A percentile compares a stretch with the other conserved stretches of the same genome.
Conservation (phyloP, 495 filamentous ascomycete species). For the Penicillium pulvis region DNA sequence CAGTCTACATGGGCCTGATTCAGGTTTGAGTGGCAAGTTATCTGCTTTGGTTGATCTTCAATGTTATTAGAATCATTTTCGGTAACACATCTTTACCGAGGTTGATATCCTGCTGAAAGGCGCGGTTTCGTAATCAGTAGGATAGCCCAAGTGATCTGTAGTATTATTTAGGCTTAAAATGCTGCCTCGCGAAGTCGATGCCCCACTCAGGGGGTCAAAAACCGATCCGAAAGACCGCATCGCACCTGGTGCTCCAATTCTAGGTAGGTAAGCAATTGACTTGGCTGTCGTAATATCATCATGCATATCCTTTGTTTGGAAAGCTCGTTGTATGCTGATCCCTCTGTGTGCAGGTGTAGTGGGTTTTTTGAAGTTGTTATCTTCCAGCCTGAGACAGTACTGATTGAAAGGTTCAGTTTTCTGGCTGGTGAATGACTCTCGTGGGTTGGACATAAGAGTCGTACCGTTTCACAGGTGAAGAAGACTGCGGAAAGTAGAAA, state of each 20-base stretch:
- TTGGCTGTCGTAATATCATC: too few species aligned
- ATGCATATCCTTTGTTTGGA: slow-evolving; percentile 59
- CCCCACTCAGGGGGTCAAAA: slow-evolving; percentile 68
- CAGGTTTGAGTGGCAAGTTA: slow-evolving; percentile 49
- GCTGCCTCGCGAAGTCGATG: slow-evolving; percentile 85
- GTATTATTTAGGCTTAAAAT: slow-evolving; percentile 48
- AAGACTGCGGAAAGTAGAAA: slow-evolving; percentile 9
- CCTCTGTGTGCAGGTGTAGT: slow-evolving; percentile 85
- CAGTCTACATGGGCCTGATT: not conserved
- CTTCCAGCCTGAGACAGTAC: slow-evolving; percentile 72
- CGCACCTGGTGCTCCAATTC: slow-evolving; percentile 28
- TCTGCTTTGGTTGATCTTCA: slow-evolving; percentile 67
- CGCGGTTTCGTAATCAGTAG: slow-evolving; percentile 71
- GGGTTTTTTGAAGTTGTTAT: slow-evolving; percentile 72
- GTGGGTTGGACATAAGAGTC: not conserved
- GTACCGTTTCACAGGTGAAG: not conserved
- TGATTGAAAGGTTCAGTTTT: slow-evolving; percentile 61
- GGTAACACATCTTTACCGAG: slow-evolving; percentile 62
- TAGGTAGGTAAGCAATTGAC: too few species aligned
- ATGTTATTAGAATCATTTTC: slow-evolving; percentile 55
- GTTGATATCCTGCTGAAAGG: slow-evolving; percentile 77
- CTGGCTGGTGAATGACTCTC: slow-evolving; percentile 30
- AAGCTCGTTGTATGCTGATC: slow-evolving; percentile 85
- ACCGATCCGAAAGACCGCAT: slow-evolving; percentile 59
- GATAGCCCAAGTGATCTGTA: slow-evolving; percentile 62